A percentile compares a stretch with the other conserved stretches of the same genome.
Conservation (phyloP, 192 early-diverging fungal genomes). For the Lobosporangium transversale region DNA sequence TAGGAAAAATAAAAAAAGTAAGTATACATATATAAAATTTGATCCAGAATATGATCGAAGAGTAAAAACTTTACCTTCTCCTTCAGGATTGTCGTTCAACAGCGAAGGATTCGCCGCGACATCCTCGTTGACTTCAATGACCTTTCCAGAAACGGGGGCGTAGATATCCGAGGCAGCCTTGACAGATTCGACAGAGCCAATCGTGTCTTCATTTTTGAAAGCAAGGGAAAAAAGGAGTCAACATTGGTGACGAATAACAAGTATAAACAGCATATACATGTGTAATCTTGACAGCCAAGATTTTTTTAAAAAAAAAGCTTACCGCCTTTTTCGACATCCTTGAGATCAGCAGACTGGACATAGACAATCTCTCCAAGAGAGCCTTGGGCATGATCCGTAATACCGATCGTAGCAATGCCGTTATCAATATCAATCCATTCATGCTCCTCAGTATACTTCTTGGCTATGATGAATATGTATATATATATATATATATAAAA, state of each 20-base stretch:
- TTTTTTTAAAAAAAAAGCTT: conserved; percentile 24
- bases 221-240: neutral
- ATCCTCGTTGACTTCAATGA: conserved; percentile 78
- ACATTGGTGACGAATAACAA: conserved; percentile 6
- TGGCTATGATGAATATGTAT: conserved; percentile 52
- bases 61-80: conserved; percentile 66
- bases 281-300: too few species aligned
- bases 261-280: too few species aligned
- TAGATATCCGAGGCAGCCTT: conserved; percentile 96
- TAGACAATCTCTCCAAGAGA: conserved; percentile 95
- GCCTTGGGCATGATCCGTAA: conserved; percentile 92
- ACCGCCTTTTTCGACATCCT: conserved; percentile 70
- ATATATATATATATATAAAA: too few species aligned
- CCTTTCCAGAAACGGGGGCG: conserved; percentile 83
- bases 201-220: conserved; percentile 12
- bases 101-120: conserved; percentile 77
- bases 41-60: conserved; percentile 1
- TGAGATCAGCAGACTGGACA: conserved; percentile 83
- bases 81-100: conserved; percentile 81
- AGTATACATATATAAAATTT: neutral
- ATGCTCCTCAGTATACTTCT: conserved; percentile 86
- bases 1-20: conserved; percentile 7
- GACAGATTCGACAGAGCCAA: conserved; percentile 90
- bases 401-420: conserved; percentile 85
- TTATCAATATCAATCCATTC: conserved; percentile 89